Base-by-base conservation (phyloP, 495 filamentous ascomycete species). In the Choiromyces venosus region DNA sequence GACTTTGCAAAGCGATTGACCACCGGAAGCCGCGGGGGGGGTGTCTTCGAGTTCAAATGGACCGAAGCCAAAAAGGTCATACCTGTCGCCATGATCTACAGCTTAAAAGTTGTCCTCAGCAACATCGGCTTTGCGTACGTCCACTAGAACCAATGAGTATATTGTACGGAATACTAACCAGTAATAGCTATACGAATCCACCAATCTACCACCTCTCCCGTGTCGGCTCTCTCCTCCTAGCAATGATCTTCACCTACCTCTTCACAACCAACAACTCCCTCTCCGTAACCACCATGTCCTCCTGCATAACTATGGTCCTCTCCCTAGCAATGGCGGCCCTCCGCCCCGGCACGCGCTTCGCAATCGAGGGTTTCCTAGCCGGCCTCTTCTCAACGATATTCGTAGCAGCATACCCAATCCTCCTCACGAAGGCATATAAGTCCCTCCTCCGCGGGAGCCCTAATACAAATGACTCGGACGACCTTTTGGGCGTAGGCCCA, bases 311-410 rank as follows among this genome's bases (percentile, higher is more conserved):
- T 35, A 85, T 86, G 66, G 83, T 83, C 33, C 80, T 87, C 52
- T 85, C 83, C 52, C 84, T 87, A 42, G 72, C 82, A 37, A 82
- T 87, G 72, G 85, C 84, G 25, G 82, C 78, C 19, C 79, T 84
- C 25, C 84, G 82, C 18, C 74, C 82, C 5, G 79, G 82, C 40
- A 79, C 78, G 21, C 83, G 83, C 66, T 82, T 86, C 36, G 83
- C 84, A 69, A 84, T 83, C 78, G 86, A 87, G 75, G 82, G 82
- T 44, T 85, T 87, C 40, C 81, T 86, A 25, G 82, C 85, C 21
- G 86, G 86, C 56, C 80, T 86, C 65, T 84, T 85, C 78, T 87
- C 85, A 67, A 84, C 85, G 7, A 37, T 87, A 61, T 87, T 86
- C 65, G 83, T 84, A 2, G 85, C 84, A 4, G 79, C 86, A 0